phyloP scores from a whole-genome alignment of 805 yeast genomes.

The Candida berthetii region DNA sequence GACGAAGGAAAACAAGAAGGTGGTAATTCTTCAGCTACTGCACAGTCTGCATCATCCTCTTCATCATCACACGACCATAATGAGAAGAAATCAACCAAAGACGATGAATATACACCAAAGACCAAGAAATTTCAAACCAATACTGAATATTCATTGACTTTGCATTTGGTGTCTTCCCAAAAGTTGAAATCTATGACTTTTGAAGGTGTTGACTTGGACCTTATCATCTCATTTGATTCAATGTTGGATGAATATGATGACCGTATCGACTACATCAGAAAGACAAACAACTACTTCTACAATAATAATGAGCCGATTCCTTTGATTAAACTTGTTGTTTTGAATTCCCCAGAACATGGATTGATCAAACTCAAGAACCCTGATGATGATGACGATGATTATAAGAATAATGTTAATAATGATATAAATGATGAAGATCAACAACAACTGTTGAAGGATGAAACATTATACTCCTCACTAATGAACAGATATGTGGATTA shows the following conservation, averaged over 20 bases:
- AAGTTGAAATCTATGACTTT: conserved; percentile 27
- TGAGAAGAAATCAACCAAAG: conserved; percentile 5
- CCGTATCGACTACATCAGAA: conserved; percentile 21
- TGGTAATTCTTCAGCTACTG: neutral
- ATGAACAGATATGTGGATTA: conserved; percentile 12
- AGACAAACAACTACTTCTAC: conserved; percentile 8
- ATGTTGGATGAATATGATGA: conserved; percentile 24
- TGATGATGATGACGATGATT: conserved; percentile 10
- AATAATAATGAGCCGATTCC: conserved; percentile 26
- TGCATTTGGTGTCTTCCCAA: conserved; percentile 40
- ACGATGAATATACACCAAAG: conserved; percentile 14
- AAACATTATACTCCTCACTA: conserved; percentile 16
- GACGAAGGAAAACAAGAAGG: conserved; percentile 23
- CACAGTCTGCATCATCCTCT: conserved; percentile 2
- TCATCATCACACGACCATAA: neutral
- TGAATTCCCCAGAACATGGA: conserved; percentile 42
- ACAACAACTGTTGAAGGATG: conserved; percentile 12
- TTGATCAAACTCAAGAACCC: conserved; percentile 8
- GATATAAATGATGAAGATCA: conserved; percentile 11
- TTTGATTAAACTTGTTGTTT: conserved; percentile 36
- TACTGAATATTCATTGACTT: conserved; percentile 16
- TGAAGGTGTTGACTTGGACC: conserved; percentile 30
- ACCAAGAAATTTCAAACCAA: conserved; percentile 6
- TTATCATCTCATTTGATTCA: conserved; percentile 45
- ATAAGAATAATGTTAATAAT: neutral